Percentiles rank a stretch among this genome's conserved stretches.
These are phyloP conservation scores for Rhodosporidiobolus sp. DNA, from an alignment of 768 basidiomycete genomes.

Conservation along the genomic window DNA sequence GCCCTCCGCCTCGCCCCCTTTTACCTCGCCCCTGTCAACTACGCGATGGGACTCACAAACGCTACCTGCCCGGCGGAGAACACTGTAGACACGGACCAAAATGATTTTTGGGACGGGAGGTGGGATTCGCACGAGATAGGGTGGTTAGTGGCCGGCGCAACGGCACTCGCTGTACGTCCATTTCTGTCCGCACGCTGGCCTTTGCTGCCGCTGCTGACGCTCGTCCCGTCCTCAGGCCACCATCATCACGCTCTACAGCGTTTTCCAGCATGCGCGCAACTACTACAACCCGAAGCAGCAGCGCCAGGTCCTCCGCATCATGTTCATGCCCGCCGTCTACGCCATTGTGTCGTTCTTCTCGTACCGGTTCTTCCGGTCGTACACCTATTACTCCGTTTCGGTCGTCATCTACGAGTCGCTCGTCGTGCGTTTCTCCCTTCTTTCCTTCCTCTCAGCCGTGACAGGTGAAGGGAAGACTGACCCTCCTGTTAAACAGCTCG, in stretches of 20 bases:
- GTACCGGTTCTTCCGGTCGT: conserved; percentile 76
- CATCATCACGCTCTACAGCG: conserved; percentile 6
- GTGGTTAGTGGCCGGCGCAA: conserved; percentile 17
- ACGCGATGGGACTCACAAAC: conserved; percentile 6
- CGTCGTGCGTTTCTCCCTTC: conserved; percentile 4
- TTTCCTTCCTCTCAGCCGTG: neutral
- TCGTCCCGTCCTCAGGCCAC: conserved; percentile 1
- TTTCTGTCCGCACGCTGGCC: neutral
- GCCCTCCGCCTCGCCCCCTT: neutral
- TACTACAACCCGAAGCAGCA: conserved; percentile 34
- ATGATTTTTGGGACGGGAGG: conserved; percentile 14
- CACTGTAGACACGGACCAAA: conserved; percentile 2
- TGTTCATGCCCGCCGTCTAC: conserved; percentile 35
- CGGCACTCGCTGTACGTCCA: conserved; percentile 9
- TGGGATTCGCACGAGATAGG: conserved; percentile 29
- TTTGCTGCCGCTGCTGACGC: no score
- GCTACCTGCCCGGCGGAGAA: conserved; percentile 22
- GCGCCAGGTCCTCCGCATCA: conserved; percentile 25
- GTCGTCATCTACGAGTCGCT: conserved; percentile 38
- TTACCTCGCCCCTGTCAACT: neutral
- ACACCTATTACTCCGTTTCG: conserved; percentile 52
- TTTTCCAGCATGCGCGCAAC: conserved; percentile 17
- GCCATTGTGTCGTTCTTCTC: conserved; percentile 74
- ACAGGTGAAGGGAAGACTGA: neutral
- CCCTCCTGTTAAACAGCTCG: conserved; percentile 60